Conservation (phyloP, 2,329 filamentous ascomycete species). For the Pseudocercospora cruenta region DNA sequence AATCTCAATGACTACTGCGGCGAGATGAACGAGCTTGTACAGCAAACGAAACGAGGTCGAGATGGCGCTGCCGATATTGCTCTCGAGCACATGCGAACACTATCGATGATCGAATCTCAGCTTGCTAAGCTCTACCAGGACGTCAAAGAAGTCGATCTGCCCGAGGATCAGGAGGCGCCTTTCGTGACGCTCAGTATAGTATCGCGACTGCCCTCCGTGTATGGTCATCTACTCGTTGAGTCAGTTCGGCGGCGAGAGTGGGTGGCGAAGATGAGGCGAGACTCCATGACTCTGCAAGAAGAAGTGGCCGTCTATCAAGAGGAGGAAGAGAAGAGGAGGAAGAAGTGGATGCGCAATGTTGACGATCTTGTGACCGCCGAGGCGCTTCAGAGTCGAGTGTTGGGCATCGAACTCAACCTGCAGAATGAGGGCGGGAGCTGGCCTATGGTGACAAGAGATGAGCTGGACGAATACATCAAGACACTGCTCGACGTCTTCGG, state of each 20-base stretch:
- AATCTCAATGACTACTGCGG: conserved; percentile 60
- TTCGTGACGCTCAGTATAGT: conserved; percentile 81
- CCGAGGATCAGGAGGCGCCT: conserved; percentile 74
- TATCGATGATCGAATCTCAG: conserved; percentile 77
- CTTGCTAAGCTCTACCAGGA: conserved; percentile 73
- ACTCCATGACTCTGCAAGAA: conserved; percentile 85
- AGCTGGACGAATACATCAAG: conserved; percentile 74
- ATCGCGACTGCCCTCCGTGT: conserved; percentile 82
- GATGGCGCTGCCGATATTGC: conserved; percentile 69
- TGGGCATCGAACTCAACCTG: conserved; percentile 83
- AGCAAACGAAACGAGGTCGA: conserved; percentile 61
- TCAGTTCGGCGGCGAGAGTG: conserved; percentile 85
- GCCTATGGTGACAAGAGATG: conserved; percentile 75
- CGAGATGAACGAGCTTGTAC: conserved; percentile 60
- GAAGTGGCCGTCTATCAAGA: conserved; percentile 92
- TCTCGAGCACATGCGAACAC: conserved; percentile 75
- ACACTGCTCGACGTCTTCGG: conserved; percentile 66
- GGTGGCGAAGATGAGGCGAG: conserved; percentile 85
- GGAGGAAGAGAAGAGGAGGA: conserved; percentile 84
- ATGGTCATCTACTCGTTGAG: conserved; percentile 86
- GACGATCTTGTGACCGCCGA: conserved; percentile 73
- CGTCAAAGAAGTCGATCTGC: conserved; percentile 71
- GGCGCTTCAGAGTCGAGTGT: conserved; percentile 65
- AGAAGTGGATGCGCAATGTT: conserved; percentile 86
- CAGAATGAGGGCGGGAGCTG: conserved; percentile 78